These are phyloP conservation scores for Nyctanthes arbortristis DNA, from an alignment of 257 asterid genomes.

Conservation along the genomic window DNA sequence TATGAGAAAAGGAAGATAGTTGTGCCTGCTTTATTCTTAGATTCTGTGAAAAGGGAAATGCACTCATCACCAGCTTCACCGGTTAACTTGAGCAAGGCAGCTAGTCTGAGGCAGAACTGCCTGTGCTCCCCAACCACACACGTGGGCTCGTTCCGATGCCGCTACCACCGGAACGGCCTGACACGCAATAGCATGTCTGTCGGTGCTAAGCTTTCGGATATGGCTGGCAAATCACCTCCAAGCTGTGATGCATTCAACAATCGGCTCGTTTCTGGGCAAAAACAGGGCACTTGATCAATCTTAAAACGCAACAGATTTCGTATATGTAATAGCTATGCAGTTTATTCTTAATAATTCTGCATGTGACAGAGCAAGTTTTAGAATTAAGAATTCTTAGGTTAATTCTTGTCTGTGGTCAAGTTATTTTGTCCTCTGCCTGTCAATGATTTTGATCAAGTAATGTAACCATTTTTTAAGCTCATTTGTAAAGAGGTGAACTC, in stretches of 20 bases:
- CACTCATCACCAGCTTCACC: slow-evolving; percentile 58
- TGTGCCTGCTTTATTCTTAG: slow-evolving; percentile 26
- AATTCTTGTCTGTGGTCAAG: neutral
- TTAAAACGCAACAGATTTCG: neutral
- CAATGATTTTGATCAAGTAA: no score
- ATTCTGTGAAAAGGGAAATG: slow-evolving; percentile 25
- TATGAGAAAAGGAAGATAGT: slow-evolving; percentile 33
- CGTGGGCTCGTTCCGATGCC: slow-evolving; percentile 72
- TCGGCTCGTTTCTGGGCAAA: slow-evolving; percentile 20
- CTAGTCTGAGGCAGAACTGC: slow-evolving; percentile 47
- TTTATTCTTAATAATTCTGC: neutral
- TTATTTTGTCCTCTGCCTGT: no score
- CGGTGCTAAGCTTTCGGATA: slow-evolving; percentile 53
- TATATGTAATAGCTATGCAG: neutral
- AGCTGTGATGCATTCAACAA: slow-evolving; percentile 1
- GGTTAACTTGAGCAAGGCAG: slow-evolving; percentile 30
- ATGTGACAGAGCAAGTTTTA: neutral
- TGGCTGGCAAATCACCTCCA: slow-evolving; percentile 24
- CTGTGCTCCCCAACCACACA: slow-evolving; percentile 81
- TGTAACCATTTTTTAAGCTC: no score
- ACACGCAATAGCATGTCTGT: slow-evolving; percentile 50
- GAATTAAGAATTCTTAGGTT: neutral
- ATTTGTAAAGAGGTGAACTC: no score
- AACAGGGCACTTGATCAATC: slow-evolving; percentile 24
- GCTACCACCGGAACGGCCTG: slow-evolving; percentile 52